These are phyloP conservation scores for Apiospora malaysiana DNA, from an alignment of 2,329 filamentous ascomycete genomes.

Conservation along the genomic window DNA sequence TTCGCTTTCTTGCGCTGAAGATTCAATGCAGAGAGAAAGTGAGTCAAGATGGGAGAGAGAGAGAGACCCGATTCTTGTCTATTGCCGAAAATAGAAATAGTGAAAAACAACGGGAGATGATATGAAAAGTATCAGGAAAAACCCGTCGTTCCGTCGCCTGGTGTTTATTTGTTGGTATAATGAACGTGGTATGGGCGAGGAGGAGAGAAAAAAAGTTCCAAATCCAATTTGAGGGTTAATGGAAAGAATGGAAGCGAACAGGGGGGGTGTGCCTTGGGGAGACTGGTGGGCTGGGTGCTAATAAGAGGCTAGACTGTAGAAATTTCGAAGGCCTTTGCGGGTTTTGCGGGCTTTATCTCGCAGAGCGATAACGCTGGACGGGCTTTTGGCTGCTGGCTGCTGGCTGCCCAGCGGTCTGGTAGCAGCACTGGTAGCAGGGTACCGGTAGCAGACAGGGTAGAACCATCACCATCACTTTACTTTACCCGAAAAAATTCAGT, in stretches of 20 bases:
- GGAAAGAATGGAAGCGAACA: not conserved
- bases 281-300: too few species aligned
- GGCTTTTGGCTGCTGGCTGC: too few species aligned
- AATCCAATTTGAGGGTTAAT: not conserved
- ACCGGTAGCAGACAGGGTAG: too few species aligned
- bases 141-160: not conserved
- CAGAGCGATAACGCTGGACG: not conserved
- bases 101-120: not conserved
- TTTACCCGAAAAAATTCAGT: constrained; percentile 12
- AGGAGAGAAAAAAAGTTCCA: not conserved
- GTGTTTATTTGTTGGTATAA: not conserved
- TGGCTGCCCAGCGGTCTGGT: too few species aligned
- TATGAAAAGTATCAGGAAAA: not conserved
- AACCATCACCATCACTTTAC: not conserved
- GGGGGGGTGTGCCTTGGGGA: not conserved
- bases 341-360: too few species aligned
- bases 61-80: not conserved
- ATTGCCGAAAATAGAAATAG: not conserved
- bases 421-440: not conserved
- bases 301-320: not conserved
- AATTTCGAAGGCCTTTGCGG: not conserved
- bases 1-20: not conserved
- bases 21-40: constrained; percentile 9
- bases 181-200: not conserved
- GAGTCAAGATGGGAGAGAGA: not conserved